Evolutionary conservation across 2,329 filamentous ascomycete genomes (phyloP), one percentile per base, ranked within the genome.

Genomic region (Sclerotiophoma versabilis): DNA sequence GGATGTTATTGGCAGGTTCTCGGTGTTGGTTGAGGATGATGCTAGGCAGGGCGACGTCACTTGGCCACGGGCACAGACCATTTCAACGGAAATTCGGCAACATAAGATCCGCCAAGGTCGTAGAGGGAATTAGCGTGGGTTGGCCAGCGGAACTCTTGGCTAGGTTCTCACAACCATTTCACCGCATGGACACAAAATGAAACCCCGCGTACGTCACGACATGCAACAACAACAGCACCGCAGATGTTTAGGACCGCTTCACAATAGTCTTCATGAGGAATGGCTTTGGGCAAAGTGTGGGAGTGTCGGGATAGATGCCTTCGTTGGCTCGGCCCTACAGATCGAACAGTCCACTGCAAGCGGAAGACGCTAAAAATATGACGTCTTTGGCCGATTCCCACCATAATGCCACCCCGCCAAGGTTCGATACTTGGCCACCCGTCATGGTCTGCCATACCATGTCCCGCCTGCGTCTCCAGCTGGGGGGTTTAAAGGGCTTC

Each of bases 401-500:
- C n/a, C n/a, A n/a, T n/a, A n/a, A n/a, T n/a, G n/a, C n/a, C n/a
- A n/a, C 39, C 52, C 49, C 27, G 68, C 68, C 68, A 72, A 70
- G 66, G 56, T 49, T 64, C 47, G 42, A 60, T 66, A 65, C 69
- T 71, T 72, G 70, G 69, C 68, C 59, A 41, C 63, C 39, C 58
- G 55, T 59, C 62, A 65, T 64, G 60, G 20, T 45, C 51, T 43
- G 44, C 27, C 22, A 49, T 49, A 36, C 46, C 41, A 49, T 64
- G 59, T 59, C 57, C 63, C 61, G 61, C 64, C 45, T 62, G 53
- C 57, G 36, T 54, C 47, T 39, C 47, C 55, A 62, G 49, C 43
- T 49, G 48, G 29, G 41, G 45, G 59, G 59, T 66, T 73, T 69
- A 71, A 73, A 72, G 63, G 58, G 47, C 56, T 55, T 51, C 48